phyloP scores from a whole-genome alignment of 805 yeast species.

The Maudiozyma saulgeensis region DNA sequence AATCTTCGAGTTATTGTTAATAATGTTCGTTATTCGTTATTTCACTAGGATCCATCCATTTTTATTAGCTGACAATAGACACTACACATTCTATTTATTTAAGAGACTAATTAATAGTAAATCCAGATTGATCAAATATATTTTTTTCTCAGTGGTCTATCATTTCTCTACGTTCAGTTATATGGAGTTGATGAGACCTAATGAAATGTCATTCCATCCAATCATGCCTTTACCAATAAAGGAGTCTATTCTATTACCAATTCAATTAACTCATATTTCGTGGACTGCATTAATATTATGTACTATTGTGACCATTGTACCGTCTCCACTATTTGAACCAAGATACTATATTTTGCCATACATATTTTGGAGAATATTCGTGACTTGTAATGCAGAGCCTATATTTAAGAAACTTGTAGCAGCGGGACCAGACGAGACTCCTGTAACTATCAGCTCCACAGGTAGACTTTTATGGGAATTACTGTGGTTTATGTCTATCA shows the following conservation, averaged over 20 bases:
- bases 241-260: conserved; percentile 28
- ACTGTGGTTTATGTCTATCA: conserved; percentile 50
- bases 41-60: conserved; percentile 83
- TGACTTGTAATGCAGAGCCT: conserved; percentile 32
- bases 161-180: conserved; percentile 44
- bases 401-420: conserved; percentile 19
- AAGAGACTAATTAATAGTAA: conserved; percentile 44
- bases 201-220: conserved; percentile 30
- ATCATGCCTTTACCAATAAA: conserved; percentile 31
- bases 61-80: conserved; percentile 87
- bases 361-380: conserved; percentile 59
- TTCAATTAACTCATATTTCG: conserved; percentile 38
- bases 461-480: conserved; percentile 44
- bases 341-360: conserved; percentile 83
- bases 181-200: conserved; percentile 29
- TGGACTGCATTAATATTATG: conserved; percentile 45
- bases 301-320: conserved; percentile 53
- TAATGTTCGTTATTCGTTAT: conserved; percentile 41
- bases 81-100: conserved; percentile 82
- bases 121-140: conserved; percentile 37
- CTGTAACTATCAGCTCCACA: conserved; percentile 17
- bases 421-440: conserved; percentile 9
- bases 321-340: conserved; percentile 91
- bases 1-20: conserved; percentile 26
- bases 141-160: conserved; percentile 54